Evolutionary conservation across 306 rosid genomes (phyloP).

Genomic region (Fagus sylvatica): DNA sequence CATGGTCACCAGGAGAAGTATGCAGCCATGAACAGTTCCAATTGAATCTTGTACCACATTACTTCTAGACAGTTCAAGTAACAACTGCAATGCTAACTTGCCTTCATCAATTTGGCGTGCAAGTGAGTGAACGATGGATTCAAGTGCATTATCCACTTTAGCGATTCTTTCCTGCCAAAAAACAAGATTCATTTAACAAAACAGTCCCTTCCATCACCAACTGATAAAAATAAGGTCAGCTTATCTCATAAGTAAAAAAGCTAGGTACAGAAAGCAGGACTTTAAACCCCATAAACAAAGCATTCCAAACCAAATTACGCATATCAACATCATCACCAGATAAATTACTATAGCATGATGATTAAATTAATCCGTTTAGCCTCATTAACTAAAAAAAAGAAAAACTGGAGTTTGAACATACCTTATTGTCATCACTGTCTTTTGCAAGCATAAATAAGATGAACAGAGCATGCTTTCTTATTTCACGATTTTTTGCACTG

Average conservation of each 20-base stretch:
- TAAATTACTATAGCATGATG: background rate
- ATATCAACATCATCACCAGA: background rate
- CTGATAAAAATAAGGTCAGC: background rate
- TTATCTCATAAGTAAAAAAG: background rate
- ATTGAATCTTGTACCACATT: conserved; percentile 34
- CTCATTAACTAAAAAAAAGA: background rate
- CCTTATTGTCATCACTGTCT: conserved; percentile 61
- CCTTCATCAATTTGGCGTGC: conserved; percentile 62
- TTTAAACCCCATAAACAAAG: background rate
- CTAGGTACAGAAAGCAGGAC: background rate
- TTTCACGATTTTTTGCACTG: conserved; percentile 49
- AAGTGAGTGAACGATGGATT: conserved; percentile 58
- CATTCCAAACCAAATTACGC: background rate
- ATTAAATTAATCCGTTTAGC: background rate
- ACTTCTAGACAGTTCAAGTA: conserved; percentile 57
- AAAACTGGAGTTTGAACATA: conserved; percentile 22
- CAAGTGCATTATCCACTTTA: conserved; percentile 51
- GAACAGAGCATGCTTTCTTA: conserved; percentile 45
- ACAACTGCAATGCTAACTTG: conserved; percentile 56
- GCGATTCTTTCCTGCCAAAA: conserved; percentile 56
- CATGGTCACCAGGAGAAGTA: conserved; percentile 63
- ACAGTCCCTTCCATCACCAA: background rate
- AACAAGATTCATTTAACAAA: background rate
- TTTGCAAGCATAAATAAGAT: conserved; percentile 55
- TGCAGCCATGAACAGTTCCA: conserved; percentile 70